These are phyloP conservation scores for Sherardia arvensis DNA, from an alignment of 257 asterid species.

Conservation along the genomic window DNA sequence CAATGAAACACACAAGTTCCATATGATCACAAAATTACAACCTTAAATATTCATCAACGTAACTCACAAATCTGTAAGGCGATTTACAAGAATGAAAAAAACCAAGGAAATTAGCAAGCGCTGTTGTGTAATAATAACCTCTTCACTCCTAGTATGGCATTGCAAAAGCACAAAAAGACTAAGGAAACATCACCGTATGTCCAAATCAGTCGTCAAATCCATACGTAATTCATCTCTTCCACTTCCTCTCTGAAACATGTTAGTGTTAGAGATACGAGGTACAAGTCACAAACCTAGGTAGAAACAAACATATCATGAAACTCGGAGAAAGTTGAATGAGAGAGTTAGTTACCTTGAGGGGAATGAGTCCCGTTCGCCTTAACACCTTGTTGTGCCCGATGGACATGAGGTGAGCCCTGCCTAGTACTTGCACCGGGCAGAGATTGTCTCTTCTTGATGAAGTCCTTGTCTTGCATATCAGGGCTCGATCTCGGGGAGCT, in stretches of 20 bases:
- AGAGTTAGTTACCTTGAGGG: slow-evolving; percentile 69
- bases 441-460: slow-evolving; percentile 72
- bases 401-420: slow-evolving; percentile 82
- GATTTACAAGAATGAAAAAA: slow-evolving; percentile 2
- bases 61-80: not conserved
- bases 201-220: slow-evolving; percentile 4
- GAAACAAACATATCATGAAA: not conserved
- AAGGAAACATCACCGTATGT: slow-evolving; percentile 1
- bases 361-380: slow-evolving; percentile 64
- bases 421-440: slow-evolving; percentile 61
- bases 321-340: not conserved
- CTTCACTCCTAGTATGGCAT: not conserved
- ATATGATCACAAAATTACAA: slow-evolving; percentile 2
- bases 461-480: slow-evolving; percentile 70
- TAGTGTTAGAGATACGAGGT: not conserved
- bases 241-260: slow-evolving; percentile 58
- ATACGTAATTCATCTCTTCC: slow-evolving; percentile 46
- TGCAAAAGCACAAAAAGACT: not conserved
- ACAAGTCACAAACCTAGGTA: not conserved
- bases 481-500: slow-evolving; percentile 94
- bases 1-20: not conserved
- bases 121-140: not conserved
- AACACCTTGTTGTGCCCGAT: slow-evolving; percentile 58
- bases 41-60: not conserved
- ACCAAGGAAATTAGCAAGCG: not conserved